Evolutionary conservation across 768 basidiomycete species (phyloP).

Genomic region (Tulasnella sp.): DNA sequence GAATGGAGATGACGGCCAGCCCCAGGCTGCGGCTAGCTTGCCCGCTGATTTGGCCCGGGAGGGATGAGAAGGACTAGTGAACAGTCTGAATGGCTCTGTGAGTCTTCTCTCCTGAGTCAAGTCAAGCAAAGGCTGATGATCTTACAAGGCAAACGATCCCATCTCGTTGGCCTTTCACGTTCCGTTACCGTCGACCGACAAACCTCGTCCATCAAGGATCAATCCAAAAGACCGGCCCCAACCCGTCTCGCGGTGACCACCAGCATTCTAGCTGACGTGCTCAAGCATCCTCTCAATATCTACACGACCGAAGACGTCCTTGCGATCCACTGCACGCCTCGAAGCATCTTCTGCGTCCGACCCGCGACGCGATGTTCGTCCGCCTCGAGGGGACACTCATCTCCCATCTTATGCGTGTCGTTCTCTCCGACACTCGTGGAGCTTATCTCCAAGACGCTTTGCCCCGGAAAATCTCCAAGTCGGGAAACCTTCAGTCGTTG

Average conservation of each 20-base stretch:
- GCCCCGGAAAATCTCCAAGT: too few species aligned
- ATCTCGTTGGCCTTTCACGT: constrained; percentile 90
- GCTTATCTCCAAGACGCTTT: too few species aligned
- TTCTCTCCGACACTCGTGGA: constrained; percentile 99
- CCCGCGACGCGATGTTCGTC: constrained; percentile 92
- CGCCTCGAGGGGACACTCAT: constrained; percentile 83
- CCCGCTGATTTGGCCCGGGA: constrained; percentile 80
- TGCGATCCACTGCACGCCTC: constrained; percentile 81
- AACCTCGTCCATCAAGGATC: constrained; percentile 20
- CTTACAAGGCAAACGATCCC: constrained; percentile 64
- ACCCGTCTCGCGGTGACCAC: constrained; percentile 74
- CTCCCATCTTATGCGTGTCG: constrained; percentile 87
- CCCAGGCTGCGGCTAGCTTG: constrained; percentile 75
- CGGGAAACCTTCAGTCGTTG: too few species aligned
- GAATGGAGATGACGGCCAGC: constrained; percentile 69
- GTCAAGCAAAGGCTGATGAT: constrained; percentile 11
- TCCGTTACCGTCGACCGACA: constrained; percentile 44
- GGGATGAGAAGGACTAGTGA: constrained; percentile 77
- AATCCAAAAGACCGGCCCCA: constrained; percentile 34
- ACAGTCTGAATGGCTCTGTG: constrained; percentile 70
- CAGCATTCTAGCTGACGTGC: constrained; percentile 71
- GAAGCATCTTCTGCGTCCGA: constrained; percentile 88
- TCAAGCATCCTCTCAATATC: constrained; percentile 52
- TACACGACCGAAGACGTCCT: constrained; percentile 84
- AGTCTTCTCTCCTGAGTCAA: constrained; percentile 19